Evolutionary conservation across 2,329 filamentous ascomycete species (phyloP).

Genomic region (Aspergillus intermedius): DNA sequence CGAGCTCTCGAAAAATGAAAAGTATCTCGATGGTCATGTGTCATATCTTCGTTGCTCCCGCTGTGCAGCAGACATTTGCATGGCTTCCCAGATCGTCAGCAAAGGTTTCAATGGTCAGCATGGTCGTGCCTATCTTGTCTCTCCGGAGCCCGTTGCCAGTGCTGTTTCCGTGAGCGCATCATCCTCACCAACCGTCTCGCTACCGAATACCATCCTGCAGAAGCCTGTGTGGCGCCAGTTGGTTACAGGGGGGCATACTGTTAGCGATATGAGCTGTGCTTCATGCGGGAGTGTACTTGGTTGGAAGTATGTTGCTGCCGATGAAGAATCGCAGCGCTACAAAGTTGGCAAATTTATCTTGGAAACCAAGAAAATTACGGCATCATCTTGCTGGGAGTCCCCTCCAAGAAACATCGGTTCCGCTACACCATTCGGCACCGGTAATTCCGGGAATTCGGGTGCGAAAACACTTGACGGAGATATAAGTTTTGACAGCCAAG

Average conservation of each 20-base stretch:
- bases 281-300: constrained; percentile 53
- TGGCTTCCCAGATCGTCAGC: constrained; percentile 54
- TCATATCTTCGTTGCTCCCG: constrained; percentile 54
- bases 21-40: constrained; percentile 41
- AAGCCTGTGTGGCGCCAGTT: constrained; percentile 52
- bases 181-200: constrained; percentile 27
- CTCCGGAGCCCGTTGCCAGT: constrained; percentile 33
- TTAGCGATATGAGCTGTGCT: constrained; percentile 53
- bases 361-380: constrained; percentile 52
- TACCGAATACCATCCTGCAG: constrained; percentile 55
- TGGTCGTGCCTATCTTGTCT: constrained; percentile 58
- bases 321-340: constrained; percentile 56
- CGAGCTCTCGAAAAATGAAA: constrained; percentile 6
- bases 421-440: not conserved
- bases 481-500: constrained; percentile 58
- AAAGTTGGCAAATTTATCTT: constrained; percentile 63
- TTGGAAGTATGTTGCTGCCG: constrained; percentile 60
- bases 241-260: constrained; percentile 58
- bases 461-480: constrained; percentile 21
- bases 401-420: constrained; percentile 8
- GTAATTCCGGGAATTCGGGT: constrained; percentile 2
- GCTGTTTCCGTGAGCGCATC: constrained; percentile 22
- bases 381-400: constrained; percentile 48
- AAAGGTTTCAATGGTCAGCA: constrained; percentile 62
- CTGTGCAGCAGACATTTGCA: constrained; percentile 54